Base-by-base conservation (phyloP, 148 eudicot species). In the Nyssa sinensis region DNA sequence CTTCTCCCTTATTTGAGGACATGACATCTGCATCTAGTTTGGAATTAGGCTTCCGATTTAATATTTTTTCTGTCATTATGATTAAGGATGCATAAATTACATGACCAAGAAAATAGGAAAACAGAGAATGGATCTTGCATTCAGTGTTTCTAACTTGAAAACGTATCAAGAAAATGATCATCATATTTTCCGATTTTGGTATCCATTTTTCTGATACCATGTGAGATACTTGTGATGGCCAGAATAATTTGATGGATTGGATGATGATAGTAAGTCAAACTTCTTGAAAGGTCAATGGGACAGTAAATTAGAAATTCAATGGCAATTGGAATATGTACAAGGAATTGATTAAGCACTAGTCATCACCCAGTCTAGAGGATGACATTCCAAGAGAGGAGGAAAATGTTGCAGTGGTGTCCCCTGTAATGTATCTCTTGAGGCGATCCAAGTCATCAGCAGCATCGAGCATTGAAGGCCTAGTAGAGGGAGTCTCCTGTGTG, bases 381-480 rank as follows among this genome's bases (percentile, higher is more conserved):
- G 84, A 81, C 33, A 81, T 81, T 19, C 78, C 81, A 23, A 81
- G 77, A 12, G 84, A 81, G 27, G 84, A 77, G 35, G 84, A 75
- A 64, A 81, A 81, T 9, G 84, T 81, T 29, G 78, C 74, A 5
- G 82, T 79, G 6, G 84, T 74, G 66, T 83, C 82, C n/a, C 82
- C 82, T 12, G 44, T 70, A 0, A 77, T 66, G 77, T 84, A 81
- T 62, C 74, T 75, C 41, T 70, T 80, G 31, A 62, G 77, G 63
- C 32, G 75, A 67, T 71, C 81, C 74, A 84, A 64, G 49, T 84
- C 87, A 58, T 81, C 79, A 0, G 87, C 85, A 19, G 77, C 79
- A 75, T 84, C 87, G 19, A 80, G 85, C 85, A 84, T 84, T 24
- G 85, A 76, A 17, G 83, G 87, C 65, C 87, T 76, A 16, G 60